Percentiles rank a stretch among this genome's conserved stretches.
phyloP scores from a whole-genome alignment of 169 alveolate genomes.

The Sarcocystis neurona region DNA sequence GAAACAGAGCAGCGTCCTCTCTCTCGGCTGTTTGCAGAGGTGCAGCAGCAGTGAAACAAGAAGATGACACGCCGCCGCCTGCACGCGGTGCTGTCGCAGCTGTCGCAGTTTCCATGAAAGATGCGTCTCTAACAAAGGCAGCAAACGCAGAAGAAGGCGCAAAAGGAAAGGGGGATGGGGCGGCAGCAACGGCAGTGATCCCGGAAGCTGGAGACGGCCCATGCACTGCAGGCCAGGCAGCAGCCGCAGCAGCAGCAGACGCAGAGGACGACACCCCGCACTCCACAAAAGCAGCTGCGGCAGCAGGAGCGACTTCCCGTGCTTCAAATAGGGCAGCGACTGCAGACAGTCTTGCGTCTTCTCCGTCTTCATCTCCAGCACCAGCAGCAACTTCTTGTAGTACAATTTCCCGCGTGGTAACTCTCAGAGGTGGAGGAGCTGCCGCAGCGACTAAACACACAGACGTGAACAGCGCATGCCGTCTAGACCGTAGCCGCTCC shows the following conservation, averaged over 20 bases:
- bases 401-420: background rate
- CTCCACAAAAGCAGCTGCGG: too few species aligned
- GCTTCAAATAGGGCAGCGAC: background rate
- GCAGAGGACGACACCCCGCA: too few species aligned
- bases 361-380: background rate
- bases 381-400: background rate
- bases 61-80: background rate
- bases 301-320: too few species aligned
- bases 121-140: too few species aligned
- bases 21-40: background rate
- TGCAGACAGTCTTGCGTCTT: too few species aligned
- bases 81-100: background rate
- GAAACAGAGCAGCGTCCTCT: background rate
- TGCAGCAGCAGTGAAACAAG: background rate
- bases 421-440: background rate
- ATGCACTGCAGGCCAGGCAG: too few species aligned
- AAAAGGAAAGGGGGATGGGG: too few species aligned
- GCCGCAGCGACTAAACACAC: background rate
- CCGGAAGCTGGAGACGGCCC: too few species aligned
- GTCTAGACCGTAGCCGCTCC: background rate
- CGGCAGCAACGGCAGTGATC: too few species aligned
- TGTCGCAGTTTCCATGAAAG: background rate
- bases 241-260: too few species aligned
- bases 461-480: background rate
- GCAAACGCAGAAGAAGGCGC: too few species aligned